Conservation (phyloP, 2,329 filamentous ascomycete species). For the Malbranchea cinnamomea region DNA sequence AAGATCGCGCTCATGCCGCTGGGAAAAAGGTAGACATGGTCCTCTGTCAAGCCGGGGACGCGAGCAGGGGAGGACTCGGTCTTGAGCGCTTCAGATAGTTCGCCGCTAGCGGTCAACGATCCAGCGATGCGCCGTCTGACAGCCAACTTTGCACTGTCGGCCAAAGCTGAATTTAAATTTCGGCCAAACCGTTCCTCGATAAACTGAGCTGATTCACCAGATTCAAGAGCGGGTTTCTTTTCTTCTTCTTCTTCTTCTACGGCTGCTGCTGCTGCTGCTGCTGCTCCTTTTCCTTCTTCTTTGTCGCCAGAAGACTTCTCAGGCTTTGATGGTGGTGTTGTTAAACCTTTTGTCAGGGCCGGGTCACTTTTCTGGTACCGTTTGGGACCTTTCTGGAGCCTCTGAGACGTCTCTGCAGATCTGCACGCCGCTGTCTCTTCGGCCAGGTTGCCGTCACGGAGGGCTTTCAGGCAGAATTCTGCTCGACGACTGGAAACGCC, state of each 20-base stretch:
- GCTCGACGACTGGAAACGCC: constrained; percentile 82
- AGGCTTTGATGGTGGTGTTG: constrained; percentile 16
- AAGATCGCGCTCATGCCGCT: constrained; percentile 94
- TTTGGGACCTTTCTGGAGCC: constrained; percentile 51
- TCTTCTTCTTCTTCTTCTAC: constrained; percentile 1
- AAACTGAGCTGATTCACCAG: constrained; percentile 60
- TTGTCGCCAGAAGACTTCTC: too few species aligned
- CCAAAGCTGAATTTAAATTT: constrained; percentile 68
- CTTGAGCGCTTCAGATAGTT: constrained; percentile 46
- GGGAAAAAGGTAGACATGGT: constrained; percentile 80
- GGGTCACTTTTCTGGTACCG: constrained; percentile 58
- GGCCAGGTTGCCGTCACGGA: constrained; percentile 53
- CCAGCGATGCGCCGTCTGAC: constrained; percentile 81
- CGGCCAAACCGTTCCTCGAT: constrained; percentile 89
- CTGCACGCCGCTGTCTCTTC: constrained; percentile 25
- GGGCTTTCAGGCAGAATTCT: constrained; percentile 69
- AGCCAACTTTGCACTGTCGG: constrained; percentile 68
- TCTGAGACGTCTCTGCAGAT: constrained; percentile 10
- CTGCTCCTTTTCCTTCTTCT: constrained; percentile 9
- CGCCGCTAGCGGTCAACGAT: constrained; percentile 57
- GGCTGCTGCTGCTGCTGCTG: constrained; percentile 10
- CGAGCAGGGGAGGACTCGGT: constrained; percentile 20
- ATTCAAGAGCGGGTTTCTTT: constrained; percentile 21
- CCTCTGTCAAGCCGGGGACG: constrained; percentile 51
- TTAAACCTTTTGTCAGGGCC: constrained; percentile 22